Evolutionary conservation across 805 yeast genomes (phyloP).

Genomic region (Komagataella pastoris): DNA sequence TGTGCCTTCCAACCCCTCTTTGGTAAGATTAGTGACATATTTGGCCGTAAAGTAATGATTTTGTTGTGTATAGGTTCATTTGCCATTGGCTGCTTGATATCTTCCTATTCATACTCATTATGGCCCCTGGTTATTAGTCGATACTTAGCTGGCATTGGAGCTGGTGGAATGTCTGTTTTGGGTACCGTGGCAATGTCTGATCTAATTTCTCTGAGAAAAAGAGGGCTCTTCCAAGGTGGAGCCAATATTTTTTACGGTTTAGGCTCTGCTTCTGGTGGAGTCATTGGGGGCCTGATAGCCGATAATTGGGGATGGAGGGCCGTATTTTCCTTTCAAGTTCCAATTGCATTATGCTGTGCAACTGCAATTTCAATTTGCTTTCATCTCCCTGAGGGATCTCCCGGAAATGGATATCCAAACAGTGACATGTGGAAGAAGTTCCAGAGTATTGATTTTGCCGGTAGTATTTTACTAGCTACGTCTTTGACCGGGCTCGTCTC

Average conservation of each 20-base stretch:
- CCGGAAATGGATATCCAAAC: conserved; percentile 39
- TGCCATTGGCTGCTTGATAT: conserved; percentile 25
- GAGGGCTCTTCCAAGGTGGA: conserved; percentile 77
- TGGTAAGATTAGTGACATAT: conserved; percentile 41
- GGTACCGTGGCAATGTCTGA: conserved; percentile 70
- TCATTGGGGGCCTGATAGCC: conserved; percentile 45
- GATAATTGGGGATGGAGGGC: conserved; percentile 51
- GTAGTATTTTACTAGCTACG: conserved; percentile 44
- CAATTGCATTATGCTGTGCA: conserved; percentile 31
- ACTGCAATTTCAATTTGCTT: conserved; percentile 22
- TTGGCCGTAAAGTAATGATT: conserved; percentile 31
- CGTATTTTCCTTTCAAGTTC: conserved; percentile 40
- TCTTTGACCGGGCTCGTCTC: conserved; percentile 46
- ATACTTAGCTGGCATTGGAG: conserved; percentile 77
- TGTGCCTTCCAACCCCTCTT: conserved; percentile 41
- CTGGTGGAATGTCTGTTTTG: conserved; percentile 71
- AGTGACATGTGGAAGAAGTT: conserved; percentile 30
- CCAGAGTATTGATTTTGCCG: conserved; percentile 53
- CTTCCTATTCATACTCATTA: conserved; percentile 26
- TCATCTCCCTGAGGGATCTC: conserved; percentile 28
- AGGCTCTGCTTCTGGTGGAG: conserved; percentile 68
- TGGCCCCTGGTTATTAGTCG: conserved; percentile 39
- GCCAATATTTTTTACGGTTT: conserved; percentile 65
- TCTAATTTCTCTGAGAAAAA: conserved; percentile 56
- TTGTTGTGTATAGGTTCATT: conserved; percentile 18